Evolutionary conservation across 2,329 filamentous ascomycete genomes (phyloP).

Genomic region (Botryosphaeria dothidea): DNA sequence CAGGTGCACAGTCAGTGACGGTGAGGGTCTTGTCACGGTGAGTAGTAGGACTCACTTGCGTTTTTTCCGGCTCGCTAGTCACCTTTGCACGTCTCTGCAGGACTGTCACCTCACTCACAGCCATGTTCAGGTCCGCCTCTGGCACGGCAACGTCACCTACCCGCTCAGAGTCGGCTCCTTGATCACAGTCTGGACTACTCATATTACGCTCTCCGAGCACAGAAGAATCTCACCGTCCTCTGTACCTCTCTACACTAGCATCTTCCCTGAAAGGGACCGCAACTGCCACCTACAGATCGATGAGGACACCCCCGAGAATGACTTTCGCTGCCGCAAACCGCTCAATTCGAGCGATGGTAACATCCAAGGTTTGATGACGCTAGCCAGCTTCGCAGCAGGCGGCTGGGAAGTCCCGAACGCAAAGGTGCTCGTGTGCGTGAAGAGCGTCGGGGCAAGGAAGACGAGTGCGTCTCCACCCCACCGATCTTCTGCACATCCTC

Average conservation of each 20-base stretch:
- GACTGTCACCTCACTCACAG: background rate
- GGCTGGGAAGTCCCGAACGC: conserved; percentile 55
- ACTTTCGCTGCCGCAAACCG: conserved; percentile 41
- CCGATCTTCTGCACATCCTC: background rate
- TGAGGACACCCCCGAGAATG: conserved; percentile 49
- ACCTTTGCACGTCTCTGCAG: no score
- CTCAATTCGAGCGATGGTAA: background rate
- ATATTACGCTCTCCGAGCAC: conserved; percentile 52
- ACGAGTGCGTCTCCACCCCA: conserved; percentile 36
- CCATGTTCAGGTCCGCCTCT: conserved; percentile 50
- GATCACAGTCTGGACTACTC: conserved; percentile 59
- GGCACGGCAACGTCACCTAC: conserved; percentile 47
- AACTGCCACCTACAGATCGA: conserved; percentile 55
- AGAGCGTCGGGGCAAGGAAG: conserved; percentile 56
- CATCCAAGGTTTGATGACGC: conserved; percentile 56
- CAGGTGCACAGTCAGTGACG: conserved; percentile 58
- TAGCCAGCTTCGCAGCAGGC: conserved; percentile 56
- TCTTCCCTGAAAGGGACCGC: conserved; percentile 59
- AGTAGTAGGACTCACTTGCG: no score
- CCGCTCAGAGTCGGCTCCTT: conserved; percentile 54
- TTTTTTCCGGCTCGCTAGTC: no score
- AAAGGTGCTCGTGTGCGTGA: conserved; percentile 59
- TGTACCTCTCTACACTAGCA: conserved; percentile 54
- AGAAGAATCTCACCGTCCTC: conserved; percentile 41
- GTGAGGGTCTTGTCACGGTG: conserved; percentile 56